Base-by-base conservation (phyloP, 2,329 filamentous ascomycete species). In the Fusarium anthophilum region DNA sequence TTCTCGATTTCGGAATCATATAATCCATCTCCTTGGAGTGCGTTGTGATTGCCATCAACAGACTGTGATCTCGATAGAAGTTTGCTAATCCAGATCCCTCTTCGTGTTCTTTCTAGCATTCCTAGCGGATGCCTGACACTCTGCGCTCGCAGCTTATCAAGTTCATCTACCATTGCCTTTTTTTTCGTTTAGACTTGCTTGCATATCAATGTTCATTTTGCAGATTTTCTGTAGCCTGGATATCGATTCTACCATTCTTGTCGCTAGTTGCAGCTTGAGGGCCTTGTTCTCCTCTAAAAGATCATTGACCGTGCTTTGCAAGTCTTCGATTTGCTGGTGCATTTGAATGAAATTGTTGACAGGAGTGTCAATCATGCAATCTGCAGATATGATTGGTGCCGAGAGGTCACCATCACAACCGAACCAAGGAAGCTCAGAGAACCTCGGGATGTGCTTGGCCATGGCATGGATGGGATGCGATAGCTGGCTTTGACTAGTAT, bases 1-100 rank as follows among this genome's bases (percentile, higher is more conserved):
- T 12, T 22, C 28, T 24, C 18, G 8, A 15, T 13, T 15, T 9
- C 6, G 7, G 13, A 28, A n/a, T n/a, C 2, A 17, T 3, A 11
- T 14, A 15, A 8, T 15, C 14, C 35, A 8, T 17, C 6, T 1
- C 3, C 12, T n/a, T 28, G 13, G 2, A 9, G 11, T 28, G 24
- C 13, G 24, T 28, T 20, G 1, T 11, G 2, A 13, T 17, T 8
- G 7, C 12, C 11, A 5, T 17, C 1, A 4, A 54, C 7, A 11
- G 35, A n/a, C 18, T 38, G 35, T 39, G 35, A 54, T 35, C 14
- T 47, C 3, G 55, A 57, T 9, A 57, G 41, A 9, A 57, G 15
- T n/a, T 57, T 57, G n/a, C 30, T 45, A 5, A 57, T 17, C 10
- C 26, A 28, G 41, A 57, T 57, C 11, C 30, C 15, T 47, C 55